These are phyloP conservation scores for Magnaporthiopsis incrustans DNA, from an alignment of 2,329 filamentous ascomycete genomes.

Conservation along the genomic window DNA sequence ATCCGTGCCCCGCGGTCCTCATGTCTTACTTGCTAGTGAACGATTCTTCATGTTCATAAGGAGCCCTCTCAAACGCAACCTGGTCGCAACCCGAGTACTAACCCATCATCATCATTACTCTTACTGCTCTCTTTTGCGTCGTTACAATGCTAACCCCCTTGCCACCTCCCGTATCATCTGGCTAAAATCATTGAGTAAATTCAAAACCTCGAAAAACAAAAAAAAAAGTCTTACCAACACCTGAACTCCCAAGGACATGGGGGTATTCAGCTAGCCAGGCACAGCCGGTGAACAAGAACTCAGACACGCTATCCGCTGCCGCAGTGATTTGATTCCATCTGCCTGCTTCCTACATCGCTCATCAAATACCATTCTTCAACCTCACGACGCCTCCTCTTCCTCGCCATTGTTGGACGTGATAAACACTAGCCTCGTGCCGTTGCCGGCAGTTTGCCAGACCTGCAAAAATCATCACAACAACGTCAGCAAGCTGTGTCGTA, in stretches of 20 bases:
- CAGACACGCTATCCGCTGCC: not conserved
- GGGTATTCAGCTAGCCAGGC: not conserved
- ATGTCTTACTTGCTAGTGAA: no score
- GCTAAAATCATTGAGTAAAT: not conserved
- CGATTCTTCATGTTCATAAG: no score
- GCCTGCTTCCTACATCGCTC: not conserved
- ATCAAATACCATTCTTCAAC: not conserved
- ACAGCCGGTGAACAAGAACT: not conserved
- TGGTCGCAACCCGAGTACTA: not conserved
- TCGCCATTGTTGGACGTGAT: constrained; percentile 50
- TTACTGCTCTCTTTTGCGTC: not conserved
- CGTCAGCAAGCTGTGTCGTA: constrained; percentile 4
- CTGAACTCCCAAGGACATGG: not conserved
- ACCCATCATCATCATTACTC: not conserved
- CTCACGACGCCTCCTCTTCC: constrained; percentile 30
- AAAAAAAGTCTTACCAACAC: not conserved
- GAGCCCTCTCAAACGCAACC: not conserved
- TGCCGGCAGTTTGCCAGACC: constrained; percentile 73
- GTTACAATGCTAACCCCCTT: no score
- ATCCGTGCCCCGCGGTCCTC: no score
- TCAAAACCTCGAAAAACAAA: not conserved
- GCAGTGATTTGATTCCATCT: not conserved
- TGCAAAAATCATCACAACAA: constrained; percentile 35
- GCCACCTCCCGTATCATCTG: not conserved
- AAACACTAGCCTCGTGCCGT: constrained; percentile 64